Base-by-base conservation (phyloP, 176 grass and related monocot species). In the Avena eriantha region DNA sequence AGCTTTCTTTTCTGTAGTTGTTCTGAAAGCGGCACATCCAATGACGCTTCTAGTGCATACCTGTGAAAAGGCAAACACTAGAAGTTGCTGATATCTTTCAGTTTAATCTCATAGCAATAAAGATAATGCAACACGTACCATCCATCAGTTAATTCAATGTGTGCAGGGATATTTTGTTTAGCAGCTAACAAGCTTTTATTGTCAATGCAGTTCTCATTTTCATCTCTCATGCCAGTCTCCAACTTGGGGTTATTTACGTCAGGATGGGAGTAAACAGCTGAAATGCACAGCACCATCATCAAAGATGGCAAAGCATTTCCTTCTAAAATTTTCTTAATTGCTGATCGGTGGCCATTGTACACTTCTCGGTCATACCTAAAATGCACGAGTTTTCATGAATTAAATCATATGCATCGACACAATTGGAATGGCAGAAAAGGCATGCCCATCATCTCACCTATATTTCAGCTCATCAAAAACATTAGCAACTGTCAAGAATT, bases 241-340 rank as follows among this genome's bases (percentile, higher is more conserved):
- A 74, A 35, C 83, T 90, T 89, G 53, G 9, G 55, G 57, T 86
- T 79, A 77, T 74, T 74, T 90, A 82, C 51, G 45, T 90, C 76
- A 86, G 88, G 54, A 88, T 45, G 75, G 63, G 87, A 89, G 87
- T 88, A 90, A 85, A 98, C 87, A 79, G 89, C 89, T 80, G 93
- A 98, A 91, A 98, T 80, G 88, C 96, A 98, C 43, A 98, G 65
- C 90, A 98, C 81, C 93, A 98, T 98, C 92, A 88, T 91, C 58
- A 88, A 90, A 81, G 96, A 87, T 89, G 96, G 93, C 26, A 90
- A 94, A 89, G 87, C 90, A 94, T 96, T 95, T 59, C 93, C 96
- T 80, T 98, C 93, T 87, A 98, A 83, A 86, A 91, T 87, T 85
- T 88, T 96, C 87, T 98, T 96, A 87, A 98, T 86, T 48, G 92